A percentile compares a stretch with the other conserved stretches of the same genome.
Conservation (phyloP, 2,329 filamentous ascomycete species). For the Acrocalymma vagum region DNA sequence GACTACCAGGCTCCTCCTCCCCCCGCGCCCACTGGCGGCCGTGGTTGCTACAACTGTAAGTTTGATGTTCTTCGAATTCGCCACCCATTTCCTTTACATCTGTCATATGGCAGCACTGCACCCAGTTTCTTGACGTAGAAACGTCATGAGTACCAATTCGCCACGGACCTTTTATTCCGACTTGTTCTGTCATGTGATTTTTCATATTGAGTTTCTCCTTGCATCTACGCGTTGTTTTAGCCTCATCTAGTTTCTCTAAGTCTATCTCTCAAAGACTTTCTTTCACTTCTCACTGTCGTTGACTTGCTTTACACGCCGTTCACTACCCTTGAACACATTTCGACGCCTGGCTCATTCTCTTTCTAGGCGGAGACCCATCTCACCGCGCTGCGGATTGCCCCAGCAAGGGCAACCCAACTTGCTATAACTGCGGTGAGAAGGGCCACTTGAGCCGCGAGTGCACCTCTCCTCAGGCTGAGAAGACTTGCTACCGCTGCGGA, state of each 20-base stretch:
- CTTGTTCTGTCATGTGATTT: constrained; percentile 21
- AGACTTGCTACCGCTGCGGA: constrained; percentile 76
- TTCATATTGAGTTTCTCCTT: not conserved
- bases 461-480: constrained; percentile 87
- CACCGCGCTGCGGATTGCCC: constrained; percentile 62
- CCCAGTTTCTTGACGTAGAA: constrained; percentile 3
- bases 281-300: not conserved
- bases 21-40: constrained; percentile 45
- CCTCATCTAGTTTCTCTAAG: constrained; percentile 6
- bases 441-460: constrained; percentile 79
- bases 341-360: not conserved
- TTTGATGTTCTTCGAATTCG: constrained; percentile 17
- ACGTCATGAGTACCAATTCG: constrained; percentile 25
- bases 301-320: not conserved
- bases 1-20: constrained; percentile 46
- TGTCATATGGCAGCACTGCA: constrained; percentile 1
- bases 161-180: constrained; percentile 19
- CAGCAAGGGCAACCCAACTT: constrained; percentile 58
- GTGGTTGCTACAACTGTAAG: constrained; percentile 54
- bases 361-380: constrained; percentile 56
- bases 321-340: not conserved
- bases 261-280: constrained; percentile 2
- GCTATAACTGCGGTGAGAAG: constrained; percentile 59
- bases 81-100: not conserved
- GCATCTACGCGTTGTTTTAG: constrained; percentile 7